Base-by-base conservation (phyloP, 306 rosid genomes). In the Notholithocarpus densiflorus region DNA sequence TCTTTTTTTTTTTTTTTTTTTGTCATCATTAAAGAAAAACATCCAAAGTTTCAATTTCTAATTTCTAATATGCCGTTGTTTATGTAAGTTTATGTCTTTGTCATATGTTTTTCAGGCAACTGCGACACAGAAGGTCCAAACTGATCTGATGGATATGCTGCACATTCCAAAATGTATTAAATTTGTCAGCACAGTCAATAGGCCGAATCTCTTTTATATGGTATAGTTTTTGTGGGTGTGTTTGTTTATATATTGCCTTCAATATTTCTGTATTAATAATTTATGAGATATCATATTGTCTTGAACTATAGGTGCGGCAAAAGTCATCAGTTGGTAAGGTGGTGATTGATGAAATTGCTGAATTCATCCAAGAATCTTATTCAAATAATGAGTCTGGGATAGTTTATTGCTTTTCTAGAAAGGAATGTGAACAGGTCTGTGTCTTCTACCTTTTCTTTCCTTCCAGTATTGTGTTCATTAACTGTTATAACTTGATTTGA, bases 181-280 rank as follows among this genome's bases (percentile, higher is more conserved):
- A 87, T 94, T 92, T 82, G 93, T 94, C 84, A 94, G 98, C 89
- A 90, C 98, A 9, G 97, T 94, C 88, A 94, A 94, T 71, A 87
- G 97, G 82, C 94, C 98, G 23, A 94, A 92, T 83, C 92, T 94
- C 32, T 92, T 90, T 77, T 94, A 94, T 77, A 86, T 87, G 97
- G 98, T 94, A 86, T 77, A 56, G 76, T 73, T 31, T 14, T 61
- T 48, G 62, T 62, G 48, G 15, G 69, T 48, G 17, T 48, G 5
- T 48, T 10, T 48, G 53, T 71, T 32, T 64, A 43, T 32, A 34
- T 43, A 12, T 66, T 66, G 17, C 52, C 26, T 65, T 77, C 59
- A 13, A 43, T 56, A 15, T 31, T 66, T 82, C 77, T 74, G 6
- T 72, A 31, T 60, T 81, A 66, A 6, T 37, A 56, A 56, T 81